These are phyloP conservation scores for Acanthamoeba castellanii DNA, from an alignment of 208 protist species.

Conservation along the genomic window DNA sequence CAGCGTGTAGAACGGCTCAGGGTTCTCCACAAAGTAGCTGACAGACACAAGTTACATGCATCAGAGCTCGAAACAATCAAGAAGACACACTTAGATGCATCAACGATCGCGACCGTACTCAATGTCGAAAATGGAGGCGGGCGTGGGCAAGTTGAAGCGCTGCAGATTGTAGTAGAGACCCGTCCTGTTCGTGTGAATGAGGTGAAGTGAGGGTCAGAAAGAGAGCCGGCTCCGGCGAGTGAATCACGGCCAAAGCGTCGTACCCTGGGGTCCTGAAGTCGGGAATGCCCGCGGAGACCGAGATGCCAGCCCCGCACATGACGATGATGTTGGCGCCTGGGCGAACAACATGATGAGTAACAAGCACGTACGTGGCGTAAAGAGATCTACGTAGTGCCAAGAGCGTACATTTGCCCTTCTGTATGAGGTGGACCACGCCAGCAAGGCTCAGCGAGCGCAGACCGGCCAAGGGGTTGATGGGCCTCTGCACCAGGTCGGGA, in stretches of 20 bases:
- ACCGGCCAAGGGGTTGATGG: background rate
- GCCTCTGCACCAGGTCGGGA: constrained; percentile 11
- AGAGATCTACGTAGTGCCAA: background rate
- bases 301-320: constrained; percentile 94
- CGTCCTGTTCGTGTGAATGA: constrained; percentile 80
- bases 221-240: background rate
- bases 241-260: background rate
- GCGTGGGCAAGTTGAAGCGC: constrained; percentile 94
- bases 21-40: constrained; percentile 91
- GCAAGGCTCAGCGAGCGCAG: constrained; percentile 22
- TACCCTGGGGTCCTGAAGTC: constrained; percentile 77
- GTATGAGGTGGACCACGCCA: constrained; percentile 29
- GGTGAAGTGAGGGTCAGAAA: background rate
- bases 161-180: constrained; percentile 94
- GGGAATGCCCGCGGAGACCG: constrained; percentile 87
- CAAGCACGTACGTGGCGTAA: background rate
- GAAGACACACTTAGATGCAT: background rate
- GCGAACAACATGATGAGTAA: constrained; percentile 77
- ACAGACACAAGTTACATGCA: background rate
- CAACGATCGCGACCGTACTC: constrained; percentile 28
- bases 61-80: too few relatives aligned
- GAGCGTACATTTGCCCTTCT: constrained; percentile 16
- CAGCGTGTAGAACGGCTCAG: constrained; percentile 91
- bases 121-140: constrained; percentile 94
- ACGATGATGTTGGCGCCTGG: constrained; percentile 93